Conservation (phyloP, 2,329 filamentous ascomycete genomes). For the Hysterium pulicare region DNA sequence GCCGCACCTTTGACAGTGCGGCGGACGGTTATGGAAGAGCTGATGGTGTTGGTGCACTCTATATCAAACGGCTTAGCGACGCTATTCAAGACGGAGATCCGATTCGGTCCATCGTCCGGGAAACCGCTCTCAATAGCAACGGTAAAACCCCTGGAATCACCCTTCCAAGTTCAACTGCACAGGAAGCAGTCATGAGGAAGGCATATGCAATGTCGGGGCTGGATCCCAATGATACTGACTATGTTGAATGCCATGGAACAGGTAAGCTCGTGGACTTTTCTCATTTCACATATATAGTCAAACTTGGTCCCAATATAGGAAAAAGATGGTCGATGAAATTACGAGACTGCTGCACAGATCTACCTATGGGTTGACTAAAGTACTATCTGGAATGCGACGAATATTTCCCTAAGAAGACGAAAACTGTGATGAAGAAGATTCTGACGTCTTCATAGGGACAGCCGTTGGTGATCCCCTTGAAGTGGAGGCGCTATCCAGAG, state of each 20-base stretch:
- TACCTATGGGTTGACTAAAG: constrained; percentile 35
- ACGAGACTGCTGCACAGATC: constrained; percentile 4
- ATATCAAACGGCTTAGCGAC: constrained; percentile 21
- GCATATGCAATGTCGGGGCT: constrained; percentile 34
- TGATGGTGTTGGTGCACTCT: constrained; percentile 24
- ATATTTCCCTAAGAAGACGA: too few species aligned
- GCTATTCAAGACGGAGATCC: constrained; percentile 24
- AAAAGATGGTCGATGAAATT: too few species aligned
- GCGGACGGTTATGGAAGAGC: constrained; percentile 24
- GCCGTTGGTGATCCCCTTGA: constrained; percentile 43
- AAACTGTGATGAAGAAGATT: too few species aligned
- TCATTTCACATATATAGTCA: too few species aligned
- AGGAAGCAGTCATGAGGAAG: constrained; percentile 29
- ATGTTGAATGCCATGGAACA: constrained; percentile 29
- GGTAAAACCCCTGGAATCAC: constrained; percentile 32
- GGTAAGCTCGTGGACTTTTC: not conserved
- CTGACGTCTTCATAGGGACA: too few species aligned
- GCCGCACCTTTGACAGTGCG: constrained; percentile 21
- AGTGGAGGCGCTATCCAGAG: constrained; percentile 9
- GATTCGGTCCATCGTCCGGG: constrained; percentile 26
- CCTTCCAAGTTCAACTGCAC: constrained; percentile 10
- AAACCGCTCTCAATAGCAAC: constrained; percentile 21
- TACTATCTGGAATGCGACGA: too few species aligned
- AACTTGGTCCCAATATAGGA: too few species aligned
- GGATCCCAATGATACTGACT: constrained; percentile 14